Conservation (phyloP, 768 basidiomycete species). For the Suillus occidentalis region DNA sequence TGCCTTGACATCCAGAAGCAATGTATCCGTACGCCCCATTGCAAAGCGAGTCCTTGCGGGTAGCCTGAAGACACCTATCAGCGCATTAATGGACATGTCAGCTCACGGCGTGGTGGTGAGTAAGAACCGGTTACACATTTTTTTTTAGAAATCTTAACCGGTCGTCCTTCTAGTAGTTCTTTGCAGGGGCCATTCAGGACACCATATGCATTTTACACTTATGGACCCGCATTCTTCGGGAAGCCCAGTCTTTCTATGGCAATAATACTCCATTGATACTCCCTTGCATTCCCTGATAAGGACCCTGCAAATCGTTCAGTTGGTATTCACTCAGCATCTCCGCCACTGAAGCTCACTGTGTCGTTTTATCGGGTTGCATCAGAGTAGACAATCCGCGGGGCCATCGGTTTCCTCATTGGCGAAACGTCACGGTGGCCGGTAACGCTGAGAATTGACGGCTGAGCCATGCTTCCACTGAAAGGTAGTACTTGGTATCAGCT, state of each 20-base stretch:
- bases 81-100: neutral
- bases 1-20: neutral
- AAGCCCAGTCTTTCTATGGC: neutral
- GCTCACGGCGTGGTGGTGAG: neutral
- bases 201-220: neutral
- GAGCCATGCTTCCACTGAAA: neutral
- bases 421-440: neutral
- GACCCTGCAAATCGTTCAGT: neutral
- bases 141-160: neutral
- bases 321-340: neutral
- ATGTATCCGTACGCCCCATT: neutral
- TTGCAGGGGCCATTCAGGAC: neutral
- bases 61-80: neutral
- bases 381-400: slow-evolving; percentile 2
- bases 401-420: neutral
- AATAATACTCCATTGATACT: neutral
- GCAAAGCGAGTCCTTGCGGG: neutral
- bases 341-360: neutral
- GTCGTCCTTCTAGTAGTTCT: neutral
- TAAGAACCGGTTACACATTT: neutral
- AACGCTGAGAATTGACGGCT: neutral
- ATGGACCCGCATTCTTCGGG: neutral
- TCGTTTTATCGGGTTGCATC: neutral
- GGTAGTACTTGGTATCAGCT: neutral
- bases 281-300: neutral